phyloP scores from a whole-genome alignment of 768 basidiomycete species.

The Boletus tylopilopsis region DNA sequence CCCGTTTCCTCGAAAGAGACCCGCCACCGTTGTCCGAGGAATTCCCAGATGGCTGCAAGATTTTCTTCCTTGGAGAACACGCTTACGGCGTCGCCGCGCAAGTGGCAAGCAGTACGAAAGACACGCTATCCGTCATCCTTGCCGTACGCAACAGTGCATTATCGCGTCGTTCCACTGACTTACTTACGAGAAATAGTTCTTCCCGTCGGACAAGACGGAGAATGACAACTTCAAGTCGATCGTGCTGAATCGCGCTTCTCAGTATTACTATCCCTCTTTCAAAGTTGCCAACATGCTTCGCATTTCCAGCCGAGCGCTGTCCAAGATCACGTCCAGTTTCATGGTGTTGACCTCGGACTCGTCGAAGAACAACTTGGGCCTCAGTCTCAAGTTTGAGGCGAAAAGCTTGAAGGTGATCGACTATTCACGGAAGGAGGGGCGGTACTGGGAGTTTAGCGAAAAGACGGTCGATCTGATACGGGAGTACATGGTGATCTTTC shows the following conservation, averaged over 20 bases:
- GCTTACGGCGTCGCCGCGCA: conserved; percentile 96
- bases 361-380: conserved; percentile 83
- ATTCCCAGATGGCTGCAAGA: conserved; percentile 84
- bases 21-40: conserved; percentile 83
- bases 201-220: conserved; percentile 78
- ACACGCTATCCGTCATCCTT: conserved; percentile 73
- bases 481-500: conserved; percentile 67
- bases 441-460: conserved; percentile 92
- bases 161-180: background rate
- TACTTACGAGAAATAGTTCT: conserved; percentile 61
- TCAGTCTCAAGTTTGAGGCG: conserved; percentile 94
- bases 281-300: conserved; percentile 69
- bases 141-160: conserved; percentile 51
- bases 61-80: conserved; percentile 94
- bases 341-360: conserved; percentile 78
- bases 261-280: conserved; percentile 75
- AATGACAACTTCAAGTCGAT: conserved; percentile 72
- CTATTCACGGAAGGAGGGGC: conserved; percentile 81
- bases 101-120: conserved; percentile 68
- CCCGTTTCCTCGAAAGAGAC: conserved; percentile 76
- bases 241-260: conserved; percentile 47
- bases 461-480: conserved; percentile 76
- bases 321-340: conserved; percentile 90
- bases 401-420: conserved; percentile 92
- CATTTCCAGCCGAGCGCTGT: conserved; percentile 74